These are phyloP conservation scores for Aspergillus clavatus DNA, from an alignment of 2,329 filamentous ascomycete genomes.

Conservation along the genomic window DNA sequence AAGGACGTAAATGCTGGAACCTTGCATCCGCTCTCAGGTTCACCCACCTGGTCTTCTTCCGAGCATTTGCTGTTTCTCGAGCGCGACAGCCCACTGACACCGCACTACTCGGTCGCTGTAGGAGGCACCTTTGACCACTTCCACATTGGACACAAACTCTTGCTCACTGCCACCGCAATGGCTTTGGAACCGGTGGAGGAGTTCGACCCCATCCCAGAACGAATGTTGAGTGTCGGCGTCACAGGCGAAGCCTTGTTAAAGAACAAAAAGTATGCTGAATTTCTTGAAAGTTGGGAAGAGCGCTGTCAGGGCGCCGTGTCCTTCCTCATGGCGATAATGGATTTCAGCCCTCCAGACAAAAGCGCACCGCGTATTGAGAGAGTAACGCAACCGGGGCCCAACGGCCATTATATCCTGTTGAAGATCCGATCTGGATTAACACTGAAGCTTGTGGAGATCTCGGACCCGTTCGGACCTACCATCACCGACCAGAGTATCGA, in stretches of 20 bases:
- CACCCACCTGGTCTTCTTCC: slow-evolving; percentile 19
- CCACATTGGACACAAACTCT: slow-evolving; percentile 91
- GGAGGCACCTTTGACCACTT: slow-evolving; percentile 97
- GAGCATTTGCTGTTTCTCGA: slow-evolving; percentile 21
- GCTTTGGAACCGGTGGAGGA: slow-evolving; percentile 53
- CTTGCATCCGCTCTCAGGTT: slow-evolving; percentile 19
- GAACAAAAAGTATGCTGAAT: slow-evolving; percentile 82
- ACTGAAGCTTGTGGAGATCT: slow-evolving; percentile 77
- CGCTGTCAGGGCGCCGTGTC: slow-evolving; percentile 64
- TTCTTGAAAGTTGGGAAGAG: slow-evolving; percentile 73
- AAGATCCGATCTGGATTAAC: slow-evolving; percentile 58
- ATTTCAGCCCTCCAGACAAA: slow-evolving; percentile 52
- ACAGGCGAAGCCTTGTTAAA: slow-evolving; percentile 80
- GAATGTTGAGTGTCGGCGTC: slow-evolving; percentile 73
- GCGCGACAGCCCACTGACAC: slow-evolving; percentile 10
- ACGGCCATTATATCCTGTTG: slow-evolving; percentile 36
- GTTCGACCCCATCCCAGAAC: slow-evolving; percentile 35
- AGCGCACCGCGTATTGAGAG: slow-evolving; percentile 26
- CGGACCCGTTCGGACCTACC: slow-evolving; percentile 85
- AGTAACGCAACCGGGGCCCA: slow-evolving; percentile 34
- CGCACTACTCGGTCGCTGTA: slow-evolving; percentile 65
- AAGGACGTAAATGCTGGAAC: slow-evolving; percentile 16
- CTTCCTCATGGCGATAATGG: slow-evolving; percentile 62
- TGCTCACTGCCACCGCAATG: slow-evolving; percentile 81
- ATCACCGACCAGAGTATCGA: slow-evolving; percentile 74